Evolutionary conservation across 768 basidiomycete genomes (phyloP), one percentile per base, ranked within the genome.

Genomic region (Trametes punicea): DNA sequence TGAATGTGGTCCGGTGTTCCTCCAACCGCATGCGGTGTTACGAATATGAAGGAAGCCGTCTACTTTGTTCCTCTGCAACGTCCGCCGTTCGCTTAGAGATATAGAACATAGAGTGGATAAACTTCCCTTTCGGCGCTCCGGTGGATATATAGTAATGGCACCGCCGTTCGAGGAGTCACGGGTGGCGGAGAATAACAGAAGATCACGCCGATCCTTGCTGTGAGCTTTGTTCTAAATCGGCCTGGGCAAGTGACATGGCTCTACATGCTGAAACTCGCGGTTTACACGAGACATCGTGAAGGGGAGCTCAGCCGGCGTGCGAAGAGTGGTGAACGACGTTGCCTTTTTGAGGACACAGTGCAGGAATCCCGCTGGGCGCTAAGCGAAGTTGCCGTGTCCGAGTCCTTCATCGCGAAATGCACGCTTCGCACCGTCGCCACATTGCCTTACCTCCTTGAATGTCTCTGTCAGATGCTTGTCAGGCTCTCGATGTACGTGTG

Each of bases 381-480:
- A n/a, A n/a, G n/a, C n/a, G n/a, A n/a, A n/a, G n/a, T n/a, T n/a
- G n/a, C n/a, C n/a, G n/a, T n/a, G n/a, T n/a, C n/a, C n/a, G n/a
- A n/a, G n/a, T n/a, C n/a, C n/a, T n/a, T n/a, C n/a, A n/a, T n/a
- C n/a, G n/a, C n/a, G n/a, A n/a, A n/a, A n/a, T n/a, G n/a, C n/a
- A n/a, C n/a, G 16, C 11, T 39, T 53, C 30, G 42, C 25, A 54
- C 52, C 44, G 36, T 41, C 25, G 30, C 52, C 44, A 29, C 26
- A 25, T 25, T 38, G 33, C 18, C 26, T 45, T 46, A 20, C 34
- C 10, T 54, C 44, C 7, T 29, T 36, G 6, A 36, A 34, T 26
- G 51, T 52, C 51, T 25, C 49, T 50, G 34, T 20, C 48, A 50
- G 38, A n/a, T 39, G 48, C 38, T 50, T 27, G 31, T 51, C 49